Conservation (phyloP, 495 filamentous ascomycete species). For the Penicillium cosmopolitanum region DNA sequence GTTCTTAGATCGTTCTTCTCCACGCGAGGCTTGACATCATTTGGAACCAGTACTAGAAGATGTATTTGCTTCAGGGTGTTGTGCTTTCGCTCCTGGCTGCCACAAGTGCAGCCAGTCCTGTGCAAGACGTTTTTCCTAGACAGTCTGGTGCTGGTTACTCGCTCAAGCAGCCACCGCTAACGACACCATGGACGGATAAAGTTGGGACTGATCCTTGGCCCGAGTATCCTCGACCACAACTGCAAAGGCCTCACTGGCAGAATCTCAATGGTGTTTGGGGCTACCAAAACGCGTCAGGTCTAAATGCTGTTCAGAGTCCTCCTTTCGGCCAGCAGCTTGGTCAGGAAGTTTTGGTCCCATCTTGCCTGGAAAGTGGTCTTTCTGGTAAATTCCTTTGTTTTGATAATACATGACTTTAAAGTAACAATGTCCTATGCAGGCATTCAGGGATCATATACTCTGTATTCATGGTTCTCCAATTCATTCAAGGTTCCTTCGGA, state of each 20-base stretch:
- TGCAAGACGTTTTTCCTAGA: slow-evolving; percentile 7
- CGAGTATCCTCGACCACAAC: slow-evolving; percentile 66
- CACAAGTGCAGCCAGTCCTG: slow-evolving; percentile 21
- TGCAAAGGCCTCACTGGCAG: slow-evolving; percentile 61
- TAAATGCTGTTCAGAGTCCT: slow-evolving; percentile 43
- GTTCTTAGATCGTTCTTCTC: background rate
- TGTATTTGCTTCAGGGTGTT: slow-evolving; percentile 21
- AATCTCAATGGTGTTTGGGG: slow-evolving; percentile 70
- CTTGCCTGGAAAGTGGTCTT: slow-evolving; percentile 63
- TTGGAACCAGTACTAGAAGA: slow-evolving; percentile 6
- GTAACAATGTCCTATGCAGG: slow-evolving; percentile 41
- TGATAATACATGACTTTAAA: background rate
- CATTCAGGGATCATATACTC: slow-evolving; percentile 48
- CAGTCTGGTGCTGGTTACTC: slow-evolving; percentile 29
- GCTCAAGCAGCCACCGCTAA: slow-evolving; percentile 49
- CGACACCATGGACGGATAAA: slow-evolving; percentile 64
- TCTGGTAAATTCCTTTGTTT: slow-evolving; percentile 42
- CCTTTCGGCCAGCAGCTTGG: slow-evolving; percentile 45
- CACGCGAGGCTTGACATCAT: background rate
- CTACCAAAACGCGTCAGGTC: slow-evolving; percentile 51
- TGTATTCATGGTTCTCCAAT: slow-evolving; percentile 65
- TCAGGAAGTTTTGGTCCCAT: slow-evolving; percentile 62
- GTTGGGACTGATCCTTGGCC: slow-evolving; percentile 68
- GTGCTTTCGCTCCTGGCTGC: slow-evolving; percentile 21
- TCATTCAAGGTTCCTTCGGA: slow-evolving; percentile 54